Evolutionary conservation across 805 yeast genomes (phyloP), one percentile per base, ranked within the genome.

Genomic region (Metschnikowia peoriensis): DNA sequence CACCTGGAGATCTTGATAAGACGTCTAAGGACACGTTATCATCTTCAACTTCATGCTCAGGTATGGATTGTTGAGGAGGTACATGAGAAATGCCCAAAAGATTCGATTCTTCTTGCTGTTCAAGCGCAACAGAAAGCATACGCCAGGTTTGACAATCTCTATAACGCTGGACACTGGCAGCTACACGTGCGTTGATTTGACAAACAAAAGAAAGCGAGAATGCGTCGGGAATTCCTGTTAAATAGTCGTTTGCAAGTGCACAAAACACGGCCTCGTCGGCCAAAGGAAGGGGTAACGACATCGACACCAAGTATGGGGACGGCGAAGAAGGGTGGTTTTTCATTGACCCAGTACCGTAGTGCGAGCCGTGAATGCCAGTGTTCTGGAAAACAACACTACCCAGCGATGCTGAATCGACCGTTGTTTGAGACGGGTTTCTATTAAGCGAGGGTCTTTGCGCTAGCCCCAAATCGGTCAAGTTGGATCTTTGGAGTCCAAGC

Each of bases 101-200:
- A 41, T 65, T 70, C 67, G 77, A 69, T 1, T 67, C 51, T 10
- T 57, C 51, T 12, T 57, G 63, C 39, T 67, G 69, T 40, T 67
- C 75, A 4, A 84, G 66, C 29, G 83, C 70, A 35, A 78, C 79
- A 12, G 80, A 79, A 6, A 85, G 66, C 4, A 84, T 75, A 53
- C 77, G 67, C 91, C 91, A 86, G 0, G 82, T 76, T 61, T 83
- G 88, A 49, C 84, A 73, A 50, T 83, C 87, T 52, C 88, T 67
- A 49, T 70, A 72, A 46, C 74, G 66, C 15, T 75, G 73, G 1
- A 76, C 86, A 44, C 75, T 71, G 0, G 77, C 77, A 0, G 88
- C 88, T 8, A 82, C 70, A 15, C 73, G 68, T 0, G 89, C 79
- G 61, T 87, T 87, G 59, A 75, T 68, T 22, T 77, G 71, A 60